Evolutionary conservation across 345 rosid species (phyloP).

Genomic region (Gynandropsis gynandra): DNA sequence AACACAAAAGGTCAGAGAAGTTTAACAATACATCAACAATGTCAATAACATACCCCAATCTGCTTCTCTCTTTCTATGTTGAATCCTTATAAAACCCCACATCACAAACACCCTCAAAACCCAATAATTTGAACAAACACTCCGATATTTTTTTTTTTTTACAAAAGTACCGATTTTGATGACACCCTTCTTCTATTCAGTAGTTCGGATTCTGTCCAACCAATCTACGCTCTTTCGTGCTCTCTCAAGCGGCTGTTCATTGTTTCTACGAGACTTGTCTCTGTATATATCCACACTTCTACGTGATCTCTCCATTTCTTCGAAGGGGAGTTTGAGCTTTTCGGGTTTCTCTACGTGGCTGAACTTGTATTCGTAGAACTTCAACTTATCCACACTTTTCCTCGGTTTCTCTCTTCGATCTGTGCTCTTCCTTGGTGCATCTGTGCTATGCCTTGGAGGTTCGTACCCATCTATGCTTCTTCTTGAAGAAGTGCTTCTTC

Average conservation of each 20-base stretch:
- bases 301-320: conserved; percentile 77
- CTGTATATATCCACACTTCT: conserved; percentile 78
- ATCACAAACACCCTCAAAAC: background rate
- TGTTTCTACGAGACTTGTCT: conserved; percentile 59
- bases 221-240: conserved; percentile 83
- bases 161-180: background rate
- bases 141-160: conserved; percentile 20
- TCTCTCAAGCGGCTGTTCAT: conserved; percentile 51
- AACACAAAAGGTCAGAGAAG: too few relatives aligned
- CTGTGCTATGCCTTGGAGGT: conserved; percentile 50
- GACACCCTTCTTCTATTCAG: conserved; percentile 3
- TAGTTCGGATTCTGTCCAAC: conserved; percentile 42
- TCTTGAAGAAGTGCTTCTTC: conserved; percentile 42
- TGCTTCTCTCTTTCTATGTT: conserved; percentile 1
- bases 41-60: too few relatives aligned
- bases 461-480: conserved; percentile 58
- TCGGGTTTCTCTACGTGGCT: conserved; percentile 45
- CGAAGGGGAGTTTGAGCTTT: conserved; percentile 50
- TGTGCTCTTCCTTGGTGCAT: conserved; percentile 64
- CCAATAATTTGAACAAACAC: conserved; percentile 26
- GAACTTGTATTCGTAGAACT: conserved; percentile 59
- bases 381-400: conserved; percentile 49
- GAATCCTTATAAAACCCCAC: conserved; percentile 14
- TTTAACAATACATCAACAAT: too few relatives aligned
- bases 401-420: conserved; percentile 67